Evolutionary conservation across 371 early-diverging fungal species (phyloP), one percentile per base, ranked within the genome.

Genomic region (Capillidium heterosporum): DNA sequence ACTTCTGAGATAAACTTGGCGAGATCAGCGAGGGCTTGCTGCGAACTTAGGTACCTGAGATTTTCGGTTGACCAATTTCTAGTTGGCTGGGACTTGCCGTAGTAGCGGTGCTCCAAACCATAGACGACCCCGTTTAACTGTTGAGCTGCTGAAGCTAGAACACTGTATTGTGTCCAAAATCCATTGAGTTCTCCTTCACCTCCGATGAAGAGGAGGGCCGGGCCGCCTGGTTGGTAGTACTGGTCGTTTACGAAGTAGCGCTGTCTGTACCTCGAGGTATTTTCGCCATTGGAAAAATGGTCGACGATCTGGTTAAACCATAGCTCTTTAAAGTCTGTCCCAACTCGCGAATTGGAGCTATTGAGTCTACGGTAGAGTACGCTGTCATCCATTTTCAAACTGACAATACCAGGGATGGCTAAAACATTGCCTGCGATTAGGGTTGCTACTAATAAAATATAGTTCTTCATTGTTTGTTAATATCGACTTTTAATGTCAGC

Each of bases 61-160:
- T 61, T 57, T 29, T 65, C 57, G 13, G 64, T 48, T 27, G 23
- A 23, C 40, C 21, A 31, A 28, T 59, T 51, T 46, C 19, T 15
- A 35, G 15, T 62, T 10, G 84, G 81, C 51, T 73, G 71, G 5
- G 83, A 80, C 48, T 67, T 57, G 44, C 87, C 87, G 56, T 85
- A 87, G 64, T 77, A 80, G 48, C 87, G 62, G 59, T 85, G 84
- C 60, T 87, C 85, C 63, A 63, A 85, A 64, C 1, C 76, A 73
- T 10, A 87, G 10, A 47, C 24, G 10, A 47, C 24, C 10, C 47
- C 64, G 3, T 84, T 63, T 28, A 80, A 65, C 15, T 82, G 86
- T 19, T 76, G 60, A 10, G 81, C 70, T 1, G 66, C 70, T 56
- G 72, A 69, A 0, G 84, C 83, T 40, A 87, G 54, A 21, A 69